These are phyloP conservation scores for Pezicula carpinea DNA, from an alignment of 2,329 filamentous ascomycete species.

Conservation along the genomic window DNA sequence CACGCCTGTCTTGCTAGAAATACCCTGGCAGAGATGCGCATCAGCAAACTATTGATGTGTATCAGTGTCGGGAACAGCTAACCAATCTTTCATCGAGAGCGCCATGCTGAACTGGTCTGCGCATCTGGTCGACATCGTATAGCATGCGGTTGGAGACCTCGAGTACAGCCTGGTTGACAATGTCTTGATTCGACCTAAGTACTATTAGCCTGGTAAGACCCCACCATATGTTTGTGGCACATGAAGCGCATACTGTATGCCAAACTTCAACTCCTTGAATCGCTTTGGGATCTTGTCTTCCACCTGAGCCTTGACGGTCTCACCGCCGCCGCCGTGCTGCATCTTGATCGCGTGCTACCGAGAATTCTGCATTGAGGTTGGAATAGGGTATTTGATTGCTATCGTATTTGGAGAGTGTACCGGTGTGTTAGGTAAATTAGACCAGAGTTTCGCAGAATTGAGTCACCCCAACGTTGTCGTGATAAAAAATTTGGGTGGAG, in stretches of 20 bases:
- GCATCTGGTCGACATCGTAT: conserved; percentile 81
- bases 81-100: conserved; percentile 81
- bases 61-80: conserved; percentile 17
- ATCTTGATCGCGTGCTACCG: conserved; percentile 13
- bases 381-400: too few relatives aligned
- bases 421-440: too few relatives aligned
- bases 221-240: neutral
- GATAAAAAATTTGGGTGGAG: neutral
- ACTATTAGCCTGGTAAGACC: conserved; percentile 15
- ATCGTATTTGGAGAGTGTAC: too few relatives aligned
- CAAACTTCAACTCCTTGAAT: conserved; percentile 91
- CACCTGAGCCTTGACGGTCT: conserved; percentile 75
- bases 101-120: conserved; percentile 73
- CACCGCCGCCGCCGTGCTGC: conserved; percentile 15
- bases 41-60: conserved; percentile 3
- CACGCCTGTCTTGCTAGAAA: conserved; percentile 73
- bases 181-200: conserved; percentile 79
- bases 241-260: conserved; percentile 63
- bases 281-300: conserved; percentile 84
- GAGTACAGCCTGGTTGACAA: conserved; percentile 90
- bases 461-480: too few relatives aligned
- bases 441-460: too few relatives aligned
- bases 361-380: conserved; percentile 1
- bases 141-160: conserved; percentile 92
- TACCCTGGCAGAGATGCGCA: conserved; percentile 49